Evolutionary conservation across 2,329 filamentous ascomycete genomes (phyloP).

Genomic region (Hypoxylon sp.): DNA sequence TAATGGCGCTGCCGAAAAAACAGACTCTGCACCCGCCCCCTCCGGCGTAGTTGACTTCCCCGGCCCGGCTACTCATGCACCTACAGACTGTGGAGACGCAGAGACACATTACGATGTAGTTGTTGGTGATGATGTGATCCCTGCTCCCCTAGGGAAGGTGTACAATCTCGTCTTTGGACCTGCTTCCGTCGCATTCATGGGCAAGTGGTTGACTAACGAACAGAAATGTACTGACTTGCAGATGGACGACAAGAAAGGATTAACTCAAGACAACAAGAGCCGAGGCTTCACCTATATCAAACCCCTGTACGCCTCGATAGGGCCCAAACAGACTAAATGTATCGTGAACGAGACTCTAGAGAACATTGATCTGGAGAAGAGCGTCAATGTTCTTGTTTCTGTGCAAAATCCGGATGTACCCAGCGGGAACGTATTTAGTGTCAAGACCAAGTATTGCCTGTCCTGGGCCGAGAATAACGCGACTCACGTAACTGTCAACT

Average conservation of each 20-base stretch:
- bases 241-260: conserved; percentile 85
- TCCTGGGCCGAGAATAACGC: conserved; percentile 91
- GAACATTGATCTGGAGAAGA: conserved; percentile 86
- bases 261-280: conserved; percentile 80
- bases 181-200: conserved; percentile 84
- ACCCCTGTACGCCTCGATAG: conserved; percentile 85
- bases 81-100: conserved; percentile 88
- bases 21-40: conserved; percentile 63
- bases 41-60: conserved; percentile 77
- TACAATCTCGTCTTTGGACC: conserved; percentile 91
- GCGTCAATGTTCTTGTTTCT: conserved; percentile 83
- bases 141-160: conserved; percentile 91
- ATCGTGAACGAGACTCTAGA: conserved; percentile 90
- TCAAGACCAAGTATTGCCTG: conserved; percentile 95
- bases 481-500: conserved; percentile 89
- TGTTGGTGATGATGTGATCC: conserved; percentile 87
- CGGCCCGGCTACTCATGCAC: conserved; percentile 83
- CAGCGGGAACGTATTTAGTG: conserved; percentile 89
- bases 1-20: conserved; percentile 67
- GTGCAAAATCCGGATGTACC: conserved; percentile 96
- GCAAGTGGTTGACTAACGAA: conserved; percentile 86
- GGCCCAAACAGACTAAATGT: conserved; percentile 95
- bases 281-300: conserved; percentile 92
- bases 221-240: conserved; percentile 92
- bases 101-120: conserved; percentile 86